Evolutionary conservation across 1,284 basidiomycete genomes (phyloP).

Genomic region (Paramarasmius palmivorus): DNA sequence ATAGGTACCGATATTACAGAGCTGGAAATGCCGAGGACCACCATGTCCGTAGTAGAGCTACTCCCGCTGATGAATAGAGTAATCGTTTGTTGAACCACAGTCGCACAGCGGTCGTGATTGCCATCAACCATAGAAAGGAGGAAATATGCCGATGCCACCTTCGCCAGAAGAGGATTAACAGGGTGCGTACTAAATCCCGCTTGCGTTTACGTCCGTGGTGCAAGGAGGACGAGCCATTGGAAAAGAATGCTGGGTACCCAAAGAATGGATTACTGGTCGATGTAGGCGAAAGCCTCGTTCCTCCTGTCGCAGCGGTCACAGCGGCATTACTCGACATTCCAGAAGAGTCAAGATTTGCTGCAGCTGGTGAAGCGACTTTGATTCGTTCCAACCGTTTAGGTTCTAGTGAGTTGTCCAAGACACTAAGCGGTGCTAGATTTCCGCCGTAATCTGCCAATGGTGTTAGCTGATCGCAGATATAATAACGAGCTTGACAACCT

Average conservation of each 20-base stretch:
- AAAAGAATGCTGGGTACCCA: constrained; percentile 67
- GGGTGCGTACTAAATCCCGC: constrained; percentile 67
- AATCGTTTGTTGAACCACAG: constrained; percentile 21
- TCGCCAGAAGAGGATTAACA: constrained; percentile 65
- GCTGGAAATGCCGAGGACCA: constrained; percentile 2
- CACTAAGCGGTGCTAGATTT: constrained; percentile 43
- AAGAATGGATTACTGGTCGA: constrained; percentile 78
- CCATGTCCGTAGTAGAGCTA: constrained; percentile 11
- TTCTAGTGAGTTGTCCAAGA: constrained; percentile 48
- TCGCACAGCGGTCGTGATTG: constrained; percentile 22
- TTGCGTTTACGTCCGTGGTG: constrained; percentile 66
- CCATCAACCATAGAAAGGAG: constrained; percentile 29
- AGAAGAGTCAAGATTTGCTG: constrained; percentile 12
- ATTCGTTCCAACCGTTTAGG: constrained; percentile 18
- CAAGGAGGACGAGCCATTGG: constrained; percentile 40
- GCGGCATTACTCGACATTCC: background rate
- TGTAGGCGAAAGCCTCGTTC: constrained; percentile 42
- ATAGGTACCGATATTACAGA: constrained; percentile 1
- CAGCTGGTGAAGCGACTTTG: constrained; percentile 15
- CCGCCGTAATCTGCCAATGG: constrained; percentile 60
- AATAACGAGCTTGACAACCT: constrained; percentile 41
- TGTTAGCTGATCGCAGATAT: constrained; percentile 5
- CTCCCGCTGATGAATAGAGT: constrained; percentile 16
- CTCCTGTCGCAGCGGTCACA: too few relatives aligned
- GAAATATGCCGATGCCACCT: constrained; percentile 53